A percentile compares a stretch with the other conserved stretches of the same genome.
These are phyloP conservation scores for Torulaspora indica DNA, from an alignment of 805 yeast genomes.

Conservation along the genomic window DNA sequence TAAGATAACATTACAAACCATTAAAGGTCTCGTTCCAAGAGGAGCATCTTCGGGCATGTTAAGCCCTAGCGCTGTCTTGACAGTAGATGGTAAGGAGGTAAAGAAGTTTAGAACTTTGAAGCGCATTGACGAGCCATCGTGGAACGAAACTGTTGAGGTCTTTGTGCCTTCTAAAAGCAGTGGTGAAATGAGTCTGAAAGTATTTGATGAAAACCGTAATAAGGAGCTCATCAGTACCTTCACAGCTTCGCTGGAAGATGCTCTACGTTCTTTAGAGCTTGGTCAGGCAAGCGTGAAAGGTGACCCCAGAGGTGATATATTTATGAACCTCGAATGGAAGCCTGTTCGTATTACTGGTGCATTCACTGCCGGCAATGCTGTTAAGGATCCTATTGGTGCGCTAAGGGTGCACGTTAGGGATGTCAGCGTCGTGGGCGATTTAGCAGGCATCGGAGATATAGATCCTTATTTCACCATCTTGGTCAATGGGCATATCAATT, in stretches of 20 bases:
- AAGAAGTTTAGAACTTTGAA: constrained; percentile 57
- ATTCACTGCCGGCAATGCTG: constrained; percentile 40
- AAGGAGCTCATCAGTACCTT: constrained; percentile 51
- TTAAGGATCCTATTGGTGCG: constrained; percentile 57
- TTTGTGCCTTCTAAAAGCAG: constrained; percentile 57
- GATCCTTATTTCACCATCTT: constrained; percentile 68
- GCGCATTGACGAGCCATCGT: constrained; percentile 67
- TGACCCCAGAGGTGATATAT: constrained; percentile 50
- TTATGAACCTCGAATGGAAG: constrained; percentile 62
- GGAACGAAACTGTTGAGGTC: constrained; percentile 59
- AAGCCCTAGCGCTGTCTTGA: constrained; percentile 66
- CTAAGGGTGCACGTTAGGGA: constrained; percentile 54
- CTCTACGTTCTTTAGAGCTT: constrained; percentile 41
- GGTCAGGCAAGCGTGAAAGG: constrained; percentile 46
- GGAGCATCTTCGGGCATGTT: constrained; percentile 43
- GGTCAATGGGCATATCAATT: constrained; percentile 54
- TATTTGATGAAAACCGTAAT: constrained; percentile 53
- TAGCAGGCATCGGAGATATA: constrained; percentile 65
- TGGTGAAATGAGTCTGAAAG: constrained; percentile 50
- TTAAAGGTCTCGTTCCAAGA: constrained; percentile 51
- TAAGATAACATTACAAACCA: constrained; percentile 58
- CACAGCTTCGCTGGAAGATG: constrained; percentile 47
- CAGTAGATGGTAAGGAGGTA: constrained; percentile 51
- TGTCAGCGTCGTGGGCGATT: constrained; percentile 45
- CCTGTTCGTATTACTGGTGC: constrained; percentile 56